Percentiles rank a stretch among this genome's conserved stretches.
phyloP scores from a whole-genome alignment of 192 early-diverging fungal species.

The Backusella sp. region DNA sequence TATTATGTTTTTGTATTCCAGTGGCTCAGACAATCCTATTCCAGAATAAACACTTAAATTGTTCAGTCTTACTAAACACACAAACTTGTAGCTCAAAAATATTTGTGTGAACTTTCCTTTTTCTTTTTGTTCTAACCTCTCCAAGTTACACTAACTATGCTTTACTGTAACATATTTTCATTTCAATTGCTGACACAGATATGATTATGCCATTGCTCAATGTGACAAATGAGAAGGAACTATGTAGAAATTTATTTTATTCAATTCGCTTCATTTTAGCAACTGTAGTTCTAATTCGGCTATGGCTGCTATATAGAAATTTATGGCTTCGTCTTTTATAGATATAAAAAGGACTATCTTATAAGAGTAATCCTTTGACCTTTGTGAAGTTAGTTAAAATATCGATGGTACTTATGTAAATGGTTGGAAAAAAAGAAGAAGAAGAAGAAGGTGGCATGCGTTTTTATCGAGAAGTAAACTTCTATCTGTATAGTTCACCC shows the following conservation, averaged over 20 bases:
- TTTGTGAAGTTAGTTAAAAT: too few relatives aligned
- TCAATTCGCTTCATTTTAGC: background rate
- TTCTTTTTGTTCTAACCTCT: background rate
- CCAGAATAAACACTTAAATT: background rate
- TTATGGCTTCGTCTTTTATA: too few relatives aligned
- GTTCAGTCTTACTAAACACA: background rate
- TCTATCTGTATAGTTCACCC: too few relatives aligned
- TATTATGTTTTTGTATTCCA: background rate
- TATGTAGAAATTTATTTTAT: background rate
- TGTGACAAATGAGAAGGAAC: background rate
- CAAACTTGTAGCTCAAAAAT: background rate
- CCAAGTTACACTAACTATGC: background rate
- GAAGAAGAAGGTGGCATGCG: too few relatives aligned
- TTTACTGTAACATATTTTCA: background rate
- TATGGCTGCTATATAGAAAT: background rate
- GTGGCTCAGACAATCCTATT: background rate
- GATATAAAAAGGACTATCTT: too few relatives aligned
- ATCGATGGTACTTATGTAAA: too few relatives aligned
- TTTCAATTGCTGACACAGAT: background rate
- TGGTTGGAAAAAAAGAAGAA: too few relatives aligned
- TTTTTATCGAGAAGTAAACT: too few relatives aligned
- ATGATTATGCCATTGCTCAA: background rate
- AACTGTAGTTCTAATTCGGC: background rate
- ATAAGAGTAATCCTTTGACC: too few relatives aligned
- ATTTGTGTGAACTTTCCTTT: background rate